phyloP scores from a whole-genome alignment of 1,284 basidiomycete species.

The Entoloma clypeatum region DNA sequence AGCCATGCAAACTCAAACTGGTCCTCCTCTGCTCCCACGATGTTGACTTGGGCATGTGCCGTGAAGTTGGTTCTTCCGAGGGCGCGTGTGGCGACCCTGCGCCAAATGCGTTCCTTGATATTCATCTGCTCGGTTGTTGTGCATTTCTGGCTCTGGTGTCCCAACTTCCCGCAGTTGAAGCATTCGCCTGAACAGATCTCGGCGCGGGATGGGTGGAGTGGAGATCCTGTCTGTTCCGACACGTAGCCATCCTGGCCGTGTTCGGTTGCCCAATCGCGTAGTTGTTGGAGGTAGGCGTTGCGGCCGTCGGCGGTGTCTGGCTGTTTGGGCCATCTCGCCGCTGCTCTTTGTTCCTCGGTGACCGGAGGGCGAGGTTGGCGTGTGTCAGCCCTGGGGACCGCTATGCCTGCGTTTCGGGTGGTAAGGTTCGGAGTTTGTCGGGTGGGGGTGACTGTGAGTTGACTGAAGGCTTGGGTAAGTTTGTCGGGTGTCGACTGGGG shows the following conservation, averaged over 20 bases:
- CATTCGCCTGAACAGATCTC: not conserved
- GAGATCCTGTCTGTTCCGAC: not conserved
- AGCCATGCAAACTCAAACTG: not conserved
- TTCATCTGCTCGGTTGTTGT: not conserved
- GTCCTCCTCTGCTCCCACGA: not conserved
- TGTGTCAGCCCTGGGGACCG: too few relatives aligned
- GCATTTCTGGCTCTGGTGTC: not conserved
- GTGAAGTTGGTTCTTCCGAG: too few relatives aligned
- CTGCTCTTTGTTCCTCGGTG: not conserved
- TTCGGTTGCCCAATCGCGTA: not conserved
- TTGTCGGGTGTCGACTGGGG: too few relatives aligned
- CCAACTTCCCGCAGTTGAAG: too few relatives aligned
- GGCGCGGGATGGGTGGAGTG: not conserved
- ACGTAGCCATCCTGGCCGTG: not conserved
- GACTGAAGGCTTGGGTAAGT: too few relatives aligned
- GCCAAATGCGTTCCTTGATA: too few relatives aligned
- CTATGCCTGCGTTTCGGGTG: too few relatives aligned
- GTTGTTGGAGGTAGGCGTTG: not conserved
- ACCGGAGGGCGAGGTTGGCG: too few relatives aligned
- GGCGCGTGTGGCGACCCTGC: too few relatives aligned
- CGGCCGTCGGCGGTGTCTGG: not conserved
- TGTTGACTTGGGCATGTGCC: too few relatives aligned
- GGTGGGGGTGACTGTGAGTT: too few relatives aligned
- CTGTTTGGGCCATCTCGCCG: not conserved
- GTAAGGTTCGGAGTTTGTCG: too few relatives aligned